A percentile compares a stretch with the other conserved stretches of the same genome.
These are phyloP conservation scores for Adenanthera pavonina DNA, from an alignment of 306 rosid genomes.

Conservation along the genomic window DNA sequence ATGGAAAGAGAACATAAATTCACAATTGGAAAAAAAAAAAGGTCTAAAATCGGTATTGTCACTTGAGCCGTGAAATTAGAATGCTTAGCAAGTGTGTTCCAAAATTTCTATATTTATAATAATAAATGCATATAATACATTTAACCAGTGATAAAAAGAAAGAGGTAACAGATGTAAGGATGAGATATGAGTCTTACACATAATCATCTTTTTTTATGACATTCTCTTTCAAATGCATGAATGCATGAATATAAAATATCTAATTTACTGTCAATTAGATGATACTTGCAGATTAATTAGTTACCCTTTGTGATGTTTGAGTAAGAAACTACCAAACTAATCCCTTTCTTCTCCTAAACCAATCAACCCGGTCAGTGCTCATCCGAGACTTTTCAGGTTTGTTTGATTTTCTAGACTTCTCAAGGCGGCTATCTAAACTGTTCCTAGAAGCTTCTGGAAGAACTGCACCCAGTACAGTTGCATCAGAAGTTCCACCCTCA, in stretches of 20 bases:
- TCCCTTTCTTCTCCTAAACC: constrained; percentile 86
- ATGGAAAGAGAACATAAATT: constrained; percentile 8
- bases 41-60: constrained; percentile 45
- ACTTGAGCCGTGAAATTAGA: constrained; percentile 41
- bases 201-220: background rate
- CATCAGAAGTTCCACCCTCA: constrained; percentile 64
- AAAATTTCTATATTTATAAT: too few relatives aligned
- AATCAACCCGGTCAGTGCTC: constrained; percentile 93
- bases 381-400: constrained; percentile 91
- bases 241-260: background rate
- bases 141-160: too few relatives aligned
- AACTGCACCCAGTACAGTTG: constrained; percentile 57
- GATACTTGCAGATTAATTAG: constrained; percentile 44
- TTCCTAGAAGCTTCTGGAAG: constrained; percentile 89
- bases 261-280: constrained; percentile 35
- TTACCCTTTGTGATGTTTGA: constrained; percentile 51
- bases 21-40: too few relatives aligned
- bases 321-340: constrained; percentile 77
- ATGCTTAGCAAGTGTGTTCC: background rate
- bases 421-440: constrained; percentile 96
- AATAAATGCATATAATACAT: too few relatives aligned
- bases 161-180: too few relatives aligned
- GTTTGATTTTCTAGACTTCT: constrained; percentile 75
- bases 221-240: background rate
- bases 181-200: background rate